Percentiles rank a stretch among this genome's conserved stretches.
phyloP scores from a whole-genome alignment of 1,284 basidiomycete genomes.

The Exsudoporus floridanus region DNA sequence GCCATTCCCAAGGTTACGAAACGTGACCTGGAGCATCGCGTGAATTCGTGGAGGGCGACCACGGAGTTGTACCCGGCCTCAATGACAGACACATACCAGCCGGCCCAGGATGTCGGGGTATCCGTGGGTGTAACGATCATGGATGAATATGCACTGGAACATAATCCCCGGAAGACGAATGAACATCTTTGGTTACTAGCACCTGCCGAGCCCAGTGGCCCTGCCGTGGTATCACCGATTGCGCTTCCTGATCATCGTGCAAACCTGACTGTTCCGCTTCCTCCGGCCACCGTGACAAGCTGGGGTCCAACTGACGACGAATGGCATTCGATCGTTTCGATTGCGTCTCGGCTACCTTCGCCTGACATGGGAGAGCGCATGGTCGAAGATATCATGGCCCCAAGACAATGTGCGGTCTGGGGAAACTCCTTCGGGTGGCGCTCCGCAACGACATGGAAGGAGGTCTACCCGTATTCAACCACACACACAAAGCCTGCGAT shows the following conservation, averaged over 20 bases:
- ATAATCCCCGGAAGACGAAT: conserved; percentile 30
- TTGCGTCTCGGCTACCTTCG: conserved; percentile 27
- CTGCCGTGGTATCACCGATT: conserved; percentile 37
- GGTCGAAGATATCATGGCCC: conserved; percentile 41
- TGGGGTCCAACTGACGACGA: conserved; percentile 32
- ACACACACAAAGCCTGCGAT: conserved; percentile 1
- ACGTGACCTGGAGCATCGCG: conserved; percentile 51
- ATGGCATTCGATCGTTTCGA: conserved; percentile 7
- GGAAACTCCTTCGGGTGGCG: conserved; percentile 37
- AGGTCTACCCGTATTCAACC: conserved; percentile 23
- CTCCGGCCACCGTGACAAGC: conserved; percentile 39
- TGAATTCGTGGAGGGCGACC: conserved; percentile 64
- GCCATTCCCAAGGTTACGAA: conserved; percentile 54
- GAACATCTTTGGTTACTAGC: conserved; percentile 69
- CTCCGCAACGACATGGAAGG: conserved; percentile 22
- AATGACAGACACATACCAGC: conserved; percentile 40
- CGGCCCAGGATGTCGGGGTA: conserved; percentile 5
- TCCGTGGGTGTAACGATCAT: conserved; percentile 4
- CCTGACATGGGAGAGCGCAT: conserved; percentile 38
- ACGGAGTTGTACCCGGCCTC: conserved; percentile 51
- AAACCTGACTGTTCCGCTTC: conserved; percentile 57
- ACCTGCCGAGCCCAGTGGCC: conserved; percentile 57
- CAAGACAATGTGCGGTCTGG: conserved; percentile 33
- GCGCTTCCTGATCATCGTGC: conserved; percentile 50
- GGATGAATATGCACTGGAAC: conserved; percentile 27